Evolutionary conservation across 192 early-diverging fungal species (phyloP).

Genomic region (Coemansia reversa): DNA sequence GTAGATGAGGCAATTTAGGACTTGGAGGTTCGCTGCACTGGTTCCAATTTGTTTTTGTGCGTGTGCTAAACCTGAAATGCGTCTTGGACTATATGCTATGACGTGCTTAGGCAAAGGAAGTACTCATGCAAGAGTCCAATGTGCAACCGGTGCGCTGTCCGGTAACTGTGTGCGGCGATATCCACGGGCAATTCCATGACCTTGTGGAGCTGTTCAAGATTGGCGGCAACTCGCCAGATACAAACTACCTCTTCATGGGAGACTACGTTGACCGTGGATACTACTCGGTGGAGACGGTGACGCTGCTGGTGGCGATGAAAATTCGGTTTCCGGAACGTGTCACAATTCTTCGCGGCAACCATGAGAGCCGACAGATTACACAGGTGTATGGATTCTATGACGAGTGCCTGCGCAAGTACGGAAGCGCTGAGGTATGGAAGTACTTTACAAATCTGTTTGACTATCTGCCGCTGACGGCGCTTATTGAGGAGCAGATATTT

Average conservation of each 20-base stretch:
- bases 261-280: conserved; percentile 99
- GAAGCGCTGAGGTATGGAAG: conserved; percentile 97
- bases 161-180: conserved; percentile 99
- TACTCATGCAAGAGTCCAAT: conserved; percentile 94
- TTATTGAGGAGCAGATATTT: conserved; percentile 97
- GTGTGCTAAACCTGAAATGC: not conserved
- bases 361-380: conserved; percentile 98
- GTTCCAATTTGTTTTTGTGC: not conserved
- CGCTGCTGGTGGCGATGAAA: conserved; percentile 93
- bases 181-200: conserved; percentile 99
- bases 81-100: conserved; percentile 3
- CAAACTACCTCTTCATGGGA: conserved; percentile 99
- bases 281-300: conserved; percentile 97
- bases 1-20: not conserved
- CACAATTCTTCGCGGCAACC: conserved; percentile 97
- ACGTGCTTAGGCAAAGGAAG: conserved; percentile 80
- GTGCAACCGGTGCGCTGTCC: conserved; percentile 97
- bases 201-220: conserved; percentile 95
- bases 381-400: conserved; percentile 99
- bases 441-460: conserved; percentile 98
- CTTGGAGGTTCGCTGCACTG: not conserved
- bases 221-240: conserved; percentile 94
- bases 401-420: conserved; percentile 98
- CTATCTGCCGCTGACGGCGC: conserved; percentile 91
- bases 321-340: conserved; percentile 88